Conservation (phyloP, 345 rosid genomes). For the Gossypioides kirkii region DNA sequence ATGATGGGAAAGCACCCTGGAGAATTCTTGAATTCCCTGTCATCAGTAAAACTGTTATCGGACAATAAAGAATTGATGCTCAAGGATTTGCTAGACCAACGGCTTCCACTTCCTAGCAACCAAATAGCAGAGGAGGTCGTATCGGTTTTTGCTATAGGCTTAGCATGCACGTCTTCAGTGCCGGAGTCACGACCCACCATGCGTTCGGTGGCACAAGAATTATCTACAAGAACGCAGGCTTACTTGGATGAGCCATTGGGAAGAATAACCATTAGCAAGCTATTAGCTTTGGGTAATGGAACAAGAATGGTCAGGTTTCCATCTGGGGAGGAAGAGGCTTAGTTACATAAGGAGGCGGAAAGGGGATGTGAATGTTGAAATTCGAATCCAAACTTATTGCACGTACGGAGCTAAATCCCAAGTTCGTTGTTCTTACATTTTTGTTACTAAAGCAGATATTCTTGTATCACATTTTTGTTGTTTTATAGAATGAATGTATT, state of each 20-base stretch:
- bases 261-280: constrained; percentile 29
- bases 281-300: constrained; percentile 34
- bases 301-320: constrained; percentile 6
- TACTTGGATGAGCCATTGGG: constrained; percentile 30
- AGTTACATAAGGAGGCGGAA: background rate
- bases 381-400: too few relatives aligned
- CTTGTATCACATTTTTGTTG: background rate
- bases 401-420: too few relatives aligned
- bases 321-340: background rate
- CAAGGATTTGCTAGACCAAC: constrained; percentile 45
- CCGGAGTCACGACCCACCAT: constrained; percentile 52
- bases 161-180: constrained; percentile 37
- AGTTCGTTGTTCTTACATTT: background rate
- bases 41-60: background rate
- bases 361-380: too few relatives aligned
- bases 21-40: constrained; percentile 37
- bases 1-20: constrained; percentile 79
- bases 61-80: constrained; percentile 21
- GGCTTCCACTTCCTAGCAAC: constrained; percentile 38
- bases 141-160: constrained; percentile 30
- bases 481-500: background rate
- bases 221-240: constrained; percentile 36
- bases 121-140: constrained; percentile 43
- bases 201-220: constrained; percentile 54
- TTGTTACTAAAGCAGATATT: background rate